Percentiles rank a stretch among this genome's conserved stretches.
These are phyloP conservation scores for Saccharomyces hybrid DNA, from an alignment of 1,139 yeast species.

Conservation along the genomic window DNA sequence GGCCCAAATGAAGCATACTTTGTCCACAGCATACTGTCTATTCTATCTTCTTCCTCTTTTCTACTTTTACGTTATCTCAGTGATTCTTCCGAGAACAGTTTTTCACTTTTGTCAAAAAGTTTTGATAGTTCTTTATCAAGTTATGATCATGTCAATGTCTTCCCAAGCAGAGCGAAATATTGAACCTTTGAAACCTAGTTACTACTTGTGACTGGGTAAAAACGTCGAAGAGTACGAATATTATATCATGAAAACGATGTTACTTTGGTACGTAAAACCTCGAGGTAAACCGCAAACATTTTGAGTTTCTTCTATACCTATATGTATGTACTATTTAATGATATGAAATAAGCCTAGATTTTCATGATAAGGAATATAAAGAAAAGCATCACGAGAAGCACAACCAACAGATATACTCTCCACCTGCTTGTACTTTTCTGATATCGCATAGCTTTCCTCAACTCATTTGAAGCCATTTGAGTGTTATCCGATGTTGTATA, in stretches of 20 bases:
- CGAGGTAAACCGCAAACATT: neutral
- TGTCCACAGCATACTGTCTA: neutral
- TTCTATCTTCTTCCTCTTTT: neutral
- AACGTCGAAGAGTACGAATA: no score
- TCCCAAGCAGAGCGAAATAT: neutral
- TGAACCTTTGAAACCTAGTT: no score
- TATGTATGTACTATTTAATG: neutral
- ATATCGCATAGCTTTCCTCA: conserved; percentile 69
- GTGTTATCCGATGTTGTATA: conserved; percentile 62
- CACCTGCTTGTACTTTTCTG: conserved; percentile 69
- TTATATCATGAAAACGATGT: neutral
- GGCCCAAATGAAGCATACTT: neutral
- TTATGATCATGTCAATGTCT: neutral
- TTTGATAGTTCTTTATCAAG: neutral
- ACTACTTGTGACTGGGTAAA: no score
- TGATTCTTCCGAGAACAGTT: neutral
- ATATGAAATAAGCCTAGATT: conserved; percentile 9
- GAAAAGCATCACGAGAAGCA: conserved; percentile 47
- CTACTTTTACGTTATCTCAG: no score
- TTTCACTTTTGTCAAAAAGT: neutral
- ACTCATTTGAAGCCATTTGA: conserved; percentile 61
- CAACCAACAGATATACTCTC: conserved; percentile 62
- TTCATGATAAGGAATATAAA: conserved; percentile 39
- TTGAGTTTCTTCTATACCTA: neutral
- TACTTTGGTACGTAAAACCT: neutral